phyloP scores from a whole-genome alignment of 441 rosid genomes.

The Pelargonium australe region DNA sequence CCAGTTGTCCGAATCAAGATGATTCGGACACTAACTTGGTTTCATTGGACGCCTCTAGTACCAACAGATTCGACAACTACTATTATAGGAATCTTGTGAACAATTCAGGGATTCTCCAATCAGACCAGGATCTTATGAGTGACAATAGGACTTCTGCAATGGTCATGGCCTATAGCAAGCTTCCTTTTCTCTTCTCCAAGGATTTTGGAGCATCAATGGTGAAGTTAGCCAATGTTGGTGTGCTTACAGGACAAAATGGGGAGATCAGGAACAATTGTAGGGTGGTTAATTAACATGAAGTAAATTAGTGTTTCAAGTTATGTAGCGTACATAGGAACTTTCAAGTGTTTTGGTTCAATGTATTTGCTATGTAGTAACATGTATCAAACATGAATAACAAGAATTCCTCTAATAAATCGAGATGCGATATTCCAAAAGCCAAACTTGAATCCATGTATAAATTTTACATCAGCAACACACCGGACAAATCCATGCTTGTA shows the following conservation, averaged over 20 bases:
- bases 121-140: constrained; percentile 60
- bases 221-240: constrained; percentile 51
- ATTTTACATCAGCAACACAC: no score
- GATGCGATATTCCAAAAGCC: no score
- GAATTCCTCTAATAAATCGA: no score
- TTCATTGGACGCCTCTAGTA: constrained; percentile 37
- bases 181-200: constrained; percentile 38
- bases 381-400: no score
- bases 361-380: no score
- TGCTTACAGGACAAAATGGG: constrained; percentile 50
- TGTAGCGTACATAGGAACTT: no score
- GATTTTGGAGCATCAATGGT: constrained; percentile 59
- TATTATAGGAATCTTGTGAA: constrained; percentile 42
- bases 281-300: constrained; percentile 38
- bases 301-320: background rate
- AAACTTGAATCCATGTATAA: no score
- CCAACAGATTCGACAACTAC: constrained; percentile 40
- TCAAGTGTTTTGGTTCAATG: background rate
- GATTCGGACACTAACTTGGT: constrained; percentile 43
- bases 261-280: constrained; percentile 57
- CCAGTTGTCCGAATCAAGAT: constrained; percentile 39
- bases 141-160: constrained; percentile 40
- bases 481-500: no score
- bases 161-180: constrained; percentile 46
- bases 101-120: constrained; percentile 53